These are phyloP conservation scores for Raphanus raphanistrum DNA, from an alignment of 345 rosid genomes.

Conservation along the genomic window DNA sequence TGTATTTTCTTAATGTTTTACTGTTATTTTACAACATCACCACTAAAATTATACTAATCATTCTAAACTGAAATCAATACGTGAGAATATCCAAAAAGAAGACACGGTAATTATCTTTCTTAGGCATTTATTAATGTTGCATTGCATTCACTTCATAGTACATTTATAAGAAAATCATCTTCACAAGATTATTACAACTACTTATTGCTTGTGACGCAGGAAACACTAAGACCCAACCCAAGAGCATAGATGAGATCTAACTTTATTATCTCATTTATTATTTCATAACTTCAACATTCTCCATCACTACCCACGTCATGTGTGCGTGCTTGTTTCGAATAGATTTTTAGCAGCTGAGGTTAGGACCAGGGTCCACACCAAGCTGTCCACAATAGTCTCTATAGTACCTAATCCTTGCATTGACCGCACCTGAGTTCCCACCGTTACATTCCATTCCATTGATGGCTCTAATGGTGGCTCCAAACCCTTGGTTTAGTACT, in stretches of 20 bases:
- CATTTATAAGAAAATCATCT: neutral
- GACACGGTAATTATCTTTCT: neutral
- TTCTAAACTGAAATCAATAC: neutral
- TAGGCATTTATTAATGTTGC: neutral
- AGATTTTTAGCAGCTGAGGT: slow-evolving; percentile 34
- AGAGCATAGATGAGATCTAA: neutral
- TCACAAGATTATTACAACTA: neutral
- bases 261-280: neutral
- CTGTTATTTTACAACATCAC: neutral
- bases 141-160: neutral
- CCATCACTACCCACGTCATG: neutral
- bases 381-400: slow-evolving; percentile 46
- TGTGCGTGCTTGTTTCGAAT: neutral
- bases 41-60: neutral
- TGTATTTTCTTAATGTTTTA: neutral
- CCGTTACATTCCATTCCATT: slow-evolving; percentile 55
- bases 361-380: slow-evolving; percentile 38
- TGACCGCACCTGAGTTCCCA: slow-evolving; percentile 33
- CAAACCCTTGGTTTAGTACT: slow-evolving; percentile 48
- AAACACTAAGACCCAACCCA: neutral
- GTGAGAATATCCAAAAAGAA: neutral
- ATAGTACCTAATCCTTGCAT: slow-evolving; percentile 42
- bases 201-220: neutral
- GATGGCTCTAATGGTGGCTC: slow-evolving; percentile 53
- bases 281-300: neutral